These are phyloP conservation scores for Coemansia sp. DNA, from an alignment of 192 early-diverging fungal species.

Conservation along the genomic window DNA sequence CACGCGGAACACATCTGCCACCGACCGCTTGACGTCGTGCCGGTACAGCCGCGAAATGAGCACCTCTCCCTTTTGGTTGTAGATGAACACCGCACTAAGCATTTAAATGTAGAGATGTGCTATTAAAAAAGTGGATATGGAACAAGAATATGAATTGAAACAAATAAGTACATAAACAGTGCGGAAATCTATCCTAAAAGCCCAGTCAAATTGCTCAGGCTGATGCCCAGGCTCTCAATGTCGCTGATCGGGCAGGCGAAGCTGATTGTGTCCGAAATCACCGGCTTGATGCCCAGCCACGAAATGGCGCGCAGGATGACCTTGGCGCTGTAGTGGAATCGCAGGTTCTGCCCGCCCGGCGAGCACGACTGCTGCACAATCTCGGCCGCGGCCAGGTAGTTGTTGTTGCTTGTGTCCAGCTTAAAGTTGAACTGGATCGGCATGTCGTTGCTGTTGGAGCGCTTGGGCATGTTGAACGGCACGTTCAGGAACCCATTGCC, in stretches of 20 bases:
- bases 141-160: background rate
- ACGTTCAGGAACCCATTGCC: constrained; percentile 39
- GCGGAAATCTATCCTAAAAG: constrained; percentile 7
- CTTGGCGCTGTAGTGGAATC: constrained; percentile 50
- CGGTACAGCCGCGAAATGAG: constrained; percentile 94
- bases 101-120: constrained; percentile 47
- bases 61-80: constrained; percentile 98
- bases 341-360: constrained; percentile 29
- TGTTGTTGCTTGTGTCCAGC: constrained; percentile 36
- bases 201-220: constrained; percentile 42
- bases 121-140: constrained; percentile 1
- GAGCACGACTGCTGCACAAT: constrained; percentile 41
- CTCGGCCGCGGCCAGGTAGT: constrained; percentile 35
- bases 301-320: constrained; percentile 47
- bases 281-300: constrained; percentile 54
- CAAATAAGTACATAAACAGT: background rate
- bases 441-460: constrained; percentile 35
- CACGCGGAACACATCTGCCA: constrained; percentile 95
- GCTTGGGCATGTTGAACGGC: constrained; percentile 51
- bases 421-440: constrained; percentile 48
- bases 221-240: constrained; percentile 46
- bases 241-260: constrained; percentile 49
- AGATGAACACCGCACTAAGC: constrained; percentile 95
- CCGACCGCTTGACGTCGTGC: constrained; percentile 94
- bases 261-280: constrained; percentile 41